Percentiles rank a stretch among this genome's conserved stretches.
These are phyloP conservation scores for Epithele typhae DNA, from an alignment of 768 basidiomycete genomes.

Conservation along the genomic window DNA sequence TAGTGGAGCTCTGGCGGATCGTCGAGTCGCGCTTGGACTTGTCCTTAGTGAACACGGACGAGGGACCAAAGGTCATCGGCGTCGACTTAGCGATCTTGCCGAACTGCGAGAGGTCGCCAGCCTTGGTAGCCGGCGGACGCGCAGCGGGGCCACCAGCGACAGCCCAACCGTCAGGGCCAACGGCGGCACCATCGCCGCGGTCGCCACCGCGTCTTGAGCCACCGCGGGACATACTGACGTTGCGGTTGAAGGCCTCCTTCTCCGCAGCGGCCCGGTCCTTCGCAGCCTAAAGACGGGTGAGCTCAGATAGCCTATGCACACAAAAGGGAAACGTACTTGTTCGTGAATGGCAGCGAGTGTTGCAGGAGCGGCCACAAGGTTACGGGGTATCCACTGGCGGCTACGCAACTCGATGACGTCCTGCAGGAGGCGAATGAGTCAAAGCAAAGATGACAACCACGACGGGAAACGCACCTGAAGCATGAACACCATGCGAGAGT, in stretches of 20 bases:
- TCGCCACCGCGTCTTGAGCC: constrained; percentile 86
- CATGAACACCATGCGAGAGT: constrained; percentile 92
- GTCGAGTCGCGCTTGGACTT: constrained; percentile 70
- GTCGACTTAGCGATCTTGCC: constrained; percentile 75
- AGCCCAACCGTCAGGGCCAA: constrained; percentile 86
- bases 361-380: constrained; percentile 69
- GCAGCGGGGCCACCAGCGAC: constrained; percentile 38
- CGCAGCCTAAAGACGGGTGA: constrained; percentile 51
- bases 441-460: background rate
- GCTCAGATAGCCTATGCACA: background rate
- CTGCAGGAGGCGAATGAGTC: constrained; percentile 35
- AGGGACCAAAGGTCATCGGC: constrained; percentile 77
- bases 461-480: constrained; percentile 61
- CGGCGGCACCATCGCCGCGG: constrained; percentile 50
- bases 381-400: constrained; percentile 75
- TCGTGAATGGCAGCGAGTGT: constrained; percentile 90
- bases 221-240: constrained; percentile 80
- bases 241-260: constrained; percentile 57
- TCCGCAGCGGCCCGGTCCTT: constrained; percentile 88
- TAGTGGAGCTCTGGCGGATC: constrained; percentile 74
- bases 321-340: constrained; percentile 60
- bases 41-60: constrained; percentile 76
- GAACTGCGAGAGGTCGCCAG: constrained; percentile 82
- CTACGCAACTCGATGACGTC: constrained; percentile 88
- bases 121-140: constrained; percentile 61